A percentile compares a stretch with the other conserved stretches of the same genome.
Evolutionary conservation across 2,329 filamentous ascomycete genomes (phyloP).

Genomic region (Kalaharituber pfeilii): DNA sequence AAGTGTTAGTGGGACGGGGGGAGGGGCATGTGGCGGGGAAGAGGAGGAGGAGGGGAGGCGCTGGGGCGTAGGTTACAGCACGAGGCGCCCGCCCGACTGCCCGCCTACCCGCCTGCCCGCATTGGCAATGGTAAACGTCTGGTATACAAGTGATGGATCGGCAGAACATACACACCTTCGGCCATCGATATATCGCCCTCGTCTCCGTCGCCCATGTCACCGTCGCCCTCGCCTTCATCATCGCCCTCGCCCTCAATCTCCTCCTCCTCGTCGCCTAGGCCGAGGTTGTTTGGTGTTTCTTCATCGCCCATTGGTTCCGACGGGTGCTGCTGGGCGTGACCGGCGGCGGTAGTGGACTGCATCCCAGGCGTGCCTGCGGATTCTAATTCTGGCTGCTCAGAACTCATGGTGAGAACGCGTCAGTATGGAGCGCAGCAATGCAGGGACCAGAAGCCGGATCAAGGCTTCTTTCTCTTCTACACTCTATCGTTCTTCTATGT

Average conservation of each 20-base stretch:
- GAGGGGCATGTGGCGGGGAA: too few species aligned
- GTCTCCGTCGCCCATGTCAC: not conserved
- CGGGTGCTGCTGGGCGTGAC: not conserved
- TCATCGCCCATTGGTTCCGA: not conserved
- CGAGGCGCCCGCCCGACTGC: too few species aligned
- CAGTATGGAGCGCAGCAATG: not conserved
- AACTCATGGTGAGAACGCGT: not conserved
- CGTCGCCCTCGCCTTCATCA: conserved; percentile 1
- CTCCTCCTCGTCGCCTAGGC: conserved; percentile 12
- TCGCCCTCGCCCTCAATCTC: conserved; percentile 5
- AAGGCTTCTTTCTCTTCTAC: too few species aligned
- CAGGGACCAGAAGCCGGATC: too few species aligned
- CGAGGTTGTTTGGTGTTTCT: not conserved
- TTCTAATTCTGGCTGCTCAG: not conserved
- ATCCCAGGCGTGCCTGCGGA: not conserved
- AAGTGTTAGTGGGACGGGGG: not conserved
- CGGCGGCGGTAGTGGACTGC: not conserved
- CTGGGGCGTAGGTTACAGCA: too few species aligned
- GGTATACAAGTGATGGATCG: too few species aligned
- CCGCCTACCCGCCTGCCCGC: too few species aligned
- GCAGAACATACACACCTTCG: conserved; percentile 1
- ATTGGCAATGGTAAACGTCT: too few species aligned
- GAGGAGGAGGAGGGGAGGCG: too few species aligned
- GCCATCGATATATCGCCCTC: conserved; percentile 2
- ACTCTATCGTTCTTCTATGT: too few species aligned